Base-by-base conservation (phyloP, 2,329 filamentous ascomycete species). In the Periconia sp. region DNA sequence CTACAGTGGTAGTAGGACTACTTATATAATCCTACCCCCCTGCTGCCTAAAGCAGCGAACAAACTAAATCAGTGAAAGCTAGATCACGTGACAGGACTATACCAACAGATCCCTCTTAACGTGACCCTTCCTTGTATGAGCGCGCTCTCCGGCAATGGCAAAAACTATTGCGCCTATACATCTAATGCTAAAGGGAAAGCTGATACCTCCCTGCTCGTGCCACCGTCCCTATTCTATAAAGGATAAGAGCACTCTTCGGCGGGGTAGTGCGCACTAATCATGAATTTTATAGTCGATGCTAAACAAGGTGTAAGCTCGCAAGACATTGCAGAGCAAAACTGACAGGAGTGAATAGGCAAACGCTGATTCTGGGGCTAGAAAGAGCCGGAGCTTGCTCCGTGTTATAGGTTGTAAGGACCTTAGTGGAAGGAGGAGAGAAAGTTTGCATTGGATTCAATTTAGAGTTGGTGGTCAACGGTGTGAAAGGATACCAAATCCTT, bases 121-220 rank as follows among this genome's bases (percentile, higher is more conserved):
- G n/a, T n/a, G n/a, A n/a, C n/a, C n/a, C n/a, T n/a, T n/a, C n/a
- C n/a, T n/a, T n/a, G n/a, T n/a, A n/a, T n/a, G n/a, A n/a, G 63
- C 61, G 37, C 23, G n/a, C 50, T 59, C 42, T 11, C 52, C 15
- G 44, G 42, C 17, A n/a, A 55, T 1, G 54, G 53, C 37, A 54
- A 58, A 31, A 56, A 60, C 44, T 66, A 53, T 50, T 66, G 64
- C 53, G 54, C 61, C 53, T 65, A 60, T 48, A 65, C 61, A 17
- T 58, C 56, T 40, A 60, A 58, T 41, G 47, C 47, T 1, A 57
- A 59, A 9, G 54, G 55, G 19, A 49, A 56, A 2, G 50, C 56
- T 47, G 58, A 61, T 18, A 49, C 65, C 17, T 56, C 52, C 7
- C 37, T 65, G 1, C 54, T 66, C 46, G 50, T 56, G 6, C 49